Percentiles rank a stretch among this genome's conserved stretches.
Evolutionary conservation across 306 rosid species (phyloP).

Genomic region (Vachellia collinsii): DNA sequence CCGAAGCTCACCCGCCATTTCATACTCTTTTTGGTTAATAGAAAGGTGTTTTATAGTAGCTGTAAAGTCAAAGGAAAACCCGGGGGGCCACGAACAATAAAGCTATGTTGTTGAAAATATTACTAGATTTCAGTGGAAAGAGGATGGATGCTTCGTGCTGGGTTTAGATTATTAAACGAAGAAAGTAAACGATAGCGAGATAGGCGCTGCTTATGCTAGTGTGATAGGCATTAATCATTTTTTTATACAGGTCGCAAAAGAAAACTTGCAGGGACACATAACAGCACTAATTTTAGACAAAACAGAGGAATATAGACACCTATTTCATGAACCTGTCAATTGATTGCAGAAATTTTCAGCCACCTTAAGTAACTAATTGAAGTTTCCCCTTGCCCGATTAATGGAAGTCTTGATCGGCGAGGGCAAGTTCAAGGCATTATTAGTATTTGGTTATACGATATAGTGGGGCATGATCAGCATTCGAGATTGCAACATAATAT

Average conservation of each 20-base stretch:
- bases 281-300: too few relatives aligned
- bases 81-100: conserved; percentile 18
- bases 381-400: too few relatives aligned
- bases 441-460: conserved; percentile 24
- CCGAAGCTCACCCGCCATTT: conserved; percentile 13
- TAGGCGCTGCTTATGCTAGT: conserved; percentile 12
- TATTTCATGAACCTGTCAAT: too few relatives aligned
- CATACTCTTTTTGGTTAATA: neutral
- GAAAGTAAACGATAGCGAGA: conserved; percentile 44
- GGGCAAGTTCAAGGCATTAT: neutral
- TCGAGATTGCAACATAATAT: neutral
- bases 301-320: too few relatives aligned
- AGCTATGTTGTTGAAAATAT: conserved; percentile 10
- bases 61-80: conserved; percentile 44
- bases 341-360: too few relatives aligned
- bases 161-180: conserved; percentile 34
- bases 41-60: conserved; percentile 27
- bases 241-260: too few relatives aligned
- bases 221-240: conserved; percentile 25
- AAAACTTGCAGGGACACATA: too few relatives aligned
- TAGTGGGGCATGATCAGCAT: neutral
- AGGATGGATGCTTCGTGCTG: conserved; percentile 28
- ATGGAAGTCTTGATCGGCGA: too few relatives aligned
- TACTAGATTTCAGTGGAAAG: conserved; percentile 31
- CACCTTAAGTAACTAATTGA: too few relatives aligned